Percentiles rank a stretch among this genome's conserved stretches.
Evolutionary conservation across 1,139 yeast species (phyloP).

Genomic region (Sugiyamaella japonica): DNA sequence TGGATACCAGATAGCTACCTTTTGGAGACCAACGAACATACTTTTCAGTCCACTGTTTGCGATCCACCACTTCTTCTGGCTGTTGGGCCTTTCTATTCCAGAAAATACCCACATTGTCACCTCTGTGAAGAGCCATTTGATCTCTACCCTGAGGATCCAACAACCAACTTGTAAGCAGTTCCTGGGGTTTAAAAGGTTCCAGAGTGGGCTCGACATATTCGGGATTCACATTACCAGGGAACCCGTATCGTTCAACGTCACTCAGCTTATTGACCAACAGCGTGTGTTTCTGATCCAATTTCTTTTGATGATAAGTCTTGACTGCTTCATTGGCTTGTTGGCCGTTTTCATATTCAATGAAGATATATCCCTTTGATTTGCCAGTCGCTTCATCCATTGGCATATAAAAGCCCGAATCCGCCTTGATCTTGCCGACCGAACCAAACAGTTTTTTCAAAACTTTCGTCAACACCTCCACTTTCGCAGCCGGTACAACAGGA

Average conservation of each 20-base stretch:
- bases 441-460: conserved; percentile 81
- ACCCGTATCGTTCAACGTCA: conserved; percentile 82
- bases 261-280: conserved; percentile 77
- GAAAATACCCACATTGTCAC: conserved; percentile 77
- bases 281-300: conserved; percentile 91
- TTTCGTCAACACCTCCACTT: conserved; percentile 78
- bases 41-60: conserved; percentile 82
- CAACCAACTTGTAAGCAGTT: conserved; percentile 87
- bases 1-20: conserved; percentile 84
- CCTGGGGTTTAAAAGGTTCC: conserved; percentile 70
- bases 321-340: conserved; percentile 78
- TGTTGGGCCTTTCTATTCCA: conserved; percentile 81
- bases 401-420: conserved; percentile 63
- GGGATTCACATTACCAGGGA: conserved; percentile 61
- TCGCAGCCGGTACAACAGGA: conserved; percentile 89
- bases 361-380: conserved; percentile 82
- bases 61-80: conserved; percentile 77
- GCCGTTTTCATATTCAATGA: conserved; percentile 74
- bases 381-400: conserved; percentile 75
- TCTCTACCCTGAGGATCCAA: conserved; percentile 89
- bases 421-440: conserved; percentile 68
- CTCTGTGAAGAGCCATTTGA: conserved; percentile 78
- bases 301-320: conserved; percentile 79
- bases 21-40: conserved; percentile 90
- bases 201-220: conserved; percentile 71